phyloP scores from a whole-genome alignment of 2,329 filamentous ascomycete genomes.

The Capronia americana region DNA sequence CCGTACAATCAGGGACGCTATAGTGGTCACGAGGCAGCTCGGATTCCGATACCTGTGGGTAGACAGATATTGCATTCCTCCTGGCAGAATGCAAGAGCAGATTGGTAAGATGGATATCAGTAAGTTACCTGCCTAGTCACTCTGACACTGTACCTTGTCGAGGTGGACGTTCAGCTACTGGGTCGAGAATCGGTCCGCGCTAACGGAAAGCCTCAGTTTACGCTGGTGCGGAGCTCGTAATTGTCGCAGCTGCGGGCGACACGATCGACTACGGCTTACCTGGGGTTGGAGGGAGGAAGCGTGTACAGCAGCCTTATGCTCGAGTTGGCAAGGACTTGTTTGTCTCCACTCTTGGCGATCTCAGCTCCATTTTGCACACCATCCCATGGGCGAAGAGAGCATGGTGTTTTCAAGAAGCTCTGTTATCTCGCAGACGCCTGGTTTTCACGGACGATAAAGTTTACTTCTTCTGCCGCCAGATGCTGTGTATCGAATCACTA shows the following conservation, averaged over 20 bases:
- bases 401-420: slow-evolving; percentile 50
- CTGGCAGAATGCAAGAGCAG: slow-evolving; percentile 32
- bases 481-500: slow-evolving; percentile 30
- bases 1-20: slow-evolving; percentile 35
- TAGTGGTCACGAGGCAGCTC: slow-evolving; percentile 30
- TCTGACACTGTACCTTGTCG: not conserved
- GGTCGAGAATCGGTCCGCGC: not conserved
- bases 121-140: not conserved
- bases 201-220: slow-evolving; percentile 17
- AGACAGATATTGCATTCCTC: slow-evolving; percentile 42
- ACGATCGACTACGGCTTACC: slow-evolving; percentile 35
- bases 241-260: slow-evolving; percentile 28
- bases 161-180: not conserved
- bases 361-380: slow-evolving; percentile 35
- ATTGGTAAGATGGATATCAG: slow-evolving; percentile 36
- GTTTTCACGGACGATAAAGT: slow-evolving; percentile 43
- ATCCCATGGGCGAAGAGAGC: slow-evolving; percentile 44
- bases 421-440: slow-evolving; percentile 45
- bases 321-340: slow-evolving; percentile 13
- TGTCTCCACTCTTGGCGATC: slow-evolving; percentile 16
- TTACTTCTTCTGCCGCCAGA: slow-evolving; percentile 33
- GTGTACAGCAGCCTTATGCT: slow-evolving; percentile 26
- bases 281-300: slow-evolving; percentile 28
- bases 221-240: slow-evolving; percentile 15
- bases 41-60: slow-evolving; percentile 36